Base-by-base conservation (phyloP, 2,329 filamentous ascomycete species). In the Penicillium sp. region DNA sequence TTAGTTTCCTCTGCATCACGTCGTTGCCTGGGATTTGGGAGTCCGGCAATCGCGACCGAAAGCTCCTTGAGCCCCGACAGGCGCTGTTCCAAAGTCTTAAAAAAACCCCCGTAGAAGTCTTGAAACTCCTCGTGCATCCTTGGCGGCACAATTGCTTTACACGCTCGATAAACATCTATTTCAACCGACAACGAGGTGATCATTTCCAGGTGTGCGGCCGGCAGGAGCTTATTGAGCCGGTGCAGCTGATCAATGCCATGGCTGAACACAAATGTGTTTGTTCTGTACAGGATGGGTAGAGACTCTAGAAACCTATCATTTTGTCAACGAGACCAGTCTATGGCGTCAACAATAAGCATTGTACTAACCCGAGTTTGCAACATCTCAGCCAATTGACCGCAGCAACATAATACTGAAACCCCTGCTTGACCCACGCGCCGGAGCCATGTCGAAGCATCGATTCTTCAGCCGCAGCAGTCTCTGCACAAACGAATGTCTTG, bases 241-340 rank as follows among this genome's bases (percentile, higher is more conserved):
- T 57, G 57, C 5, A 62, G 31, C 21, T 64, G 62, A n/a, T 64
- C 63, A 5, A 64, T 62, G 4, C 63, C 52, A 9, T 62, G 60
- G 6, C 56, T 64, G 19, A 64, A n/a, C 7, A 62, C 63, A 23
- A 64, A 62, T 5, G 47, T 60, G 3, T 55, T 62, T 4, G 63
- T 57, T 5, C n/a, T 21, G 31, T 64, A 64, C 7, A 64, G 13
- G 8, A 52, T 19, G 0, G 52, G 48, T 4, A 60, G 13, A 0
- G 56, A 38, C 15, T 64, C 63, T 41, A 46, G 23, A 21, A 60
- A 62, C 17, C 53, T 48, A 15, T 3, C 17, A 8, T n/a, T 11
- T 7, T 17, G 21, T 51, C 26, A 29, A 23, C 30, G 8, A 51
- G 30, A 8, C 23, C 19, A 50, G 2, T 5, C 6, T 6, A 19